phyloP scores from a whole-genome alignment of 2,329 filamentous ascomycete genomes.

The Fusarium pininemorale region DNA sequence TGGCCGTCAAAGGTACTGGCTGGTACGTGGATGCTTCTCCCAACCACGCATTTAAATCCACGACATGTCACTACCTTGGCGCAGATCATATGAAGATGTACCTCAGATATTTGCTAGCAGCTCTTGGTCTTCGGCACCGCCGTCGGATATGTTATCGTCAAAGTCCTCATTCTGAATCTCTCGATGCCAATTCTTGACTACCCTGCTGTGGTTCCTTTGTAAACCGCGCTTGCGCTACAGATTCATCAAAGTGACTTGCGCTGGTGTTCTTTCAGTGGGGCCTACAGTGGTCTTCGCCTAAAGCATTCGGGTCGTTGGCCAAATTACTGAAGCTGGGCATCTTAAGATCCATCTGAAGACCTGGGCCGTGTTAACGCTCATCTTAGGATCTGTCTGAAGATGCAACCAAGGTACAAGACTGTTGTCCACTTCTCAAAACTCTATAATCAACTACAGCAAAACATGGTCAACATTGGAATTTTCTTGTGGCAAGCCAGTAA shows the following conservation, averaged over 20 bases:
- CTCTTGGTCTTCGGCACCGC: too few relatives aligned
- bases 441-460: too few relatives aligned
- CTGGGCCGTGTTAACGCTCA: too few relatives aligned
- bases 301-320: background rate
- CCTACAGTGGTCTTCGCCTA: background rate
- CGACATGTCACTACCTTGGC: background rate
- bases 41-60: background rate
- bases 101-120: background rate
- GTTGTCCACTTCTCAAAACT: too few relatives aligned
- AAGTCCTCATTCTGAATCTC: too few relatives aligned
- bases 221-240: background rate
- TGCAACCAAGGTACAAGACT: too few relatives aligned
- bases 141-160: too few relatives aligned
- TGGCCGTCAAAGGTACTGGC: background rate
- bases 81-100: background rate
- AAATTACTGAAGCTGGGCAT: background rate
- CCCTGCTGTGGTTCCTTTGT: background rate
- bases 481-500: too few relatives aligned
- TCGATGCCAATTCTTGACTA: background rate
- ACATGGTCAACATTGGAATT: fast-evolving
- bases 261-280: background rate
- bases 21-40: background rate
- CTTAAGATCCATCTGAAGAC: background rate
- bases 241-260: background rate
- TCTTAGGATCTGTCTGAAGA: fast-evolving